These are phyloP conservation scores for Allantophomopsis lycopodina DNA, from an alignment of 2,329 filamentous ascomycete genomes.

Conservation along the genomic window DNA sequence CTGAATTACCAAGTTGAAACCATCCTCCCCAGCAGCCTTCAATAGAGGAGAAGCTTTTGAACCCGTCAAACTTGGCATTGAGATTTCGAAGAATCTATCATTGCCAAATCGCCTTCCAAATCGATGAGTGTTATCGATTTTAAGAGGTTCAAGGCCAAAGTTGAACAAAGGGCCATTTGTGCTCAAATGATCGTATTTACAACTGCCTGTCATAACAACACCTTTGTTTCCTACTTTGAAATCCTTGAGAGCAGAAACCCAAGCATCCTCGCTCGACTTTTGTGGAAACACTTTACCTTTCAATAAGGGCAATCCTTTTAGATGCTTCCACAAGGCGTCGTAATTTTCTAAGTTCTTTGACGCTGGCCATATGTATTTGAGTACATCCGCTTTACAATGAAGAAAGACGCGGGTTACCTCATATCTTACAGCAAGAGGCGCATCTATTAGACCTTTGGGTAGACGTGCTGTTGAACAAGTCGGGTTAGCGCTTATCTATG, in stretches of 20 bases:
- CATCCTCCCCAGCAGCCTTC: constrained; percentile 18
- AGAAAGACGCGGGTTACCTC: constrained; percentile 17
- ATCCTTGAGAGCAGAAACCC: constrained; percentile 17
- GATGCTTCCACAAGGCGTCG: constrained; percentile 23
- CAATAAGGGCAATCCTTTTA: constrained; percentile 27
- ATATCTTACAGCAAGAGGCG: constrained; percentile 11
- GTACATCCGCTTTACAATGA: constrained; percentile 6
- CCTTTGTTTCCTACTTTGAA: constrained; percentile 15
- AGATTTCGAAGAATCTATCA: constrained; percentile 43
- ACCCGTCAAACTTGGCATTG: constrained; percentile 29
- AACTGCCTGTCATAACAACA: constrained; percentile 26
- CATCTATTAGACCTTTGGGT: constrained; percentile 6
- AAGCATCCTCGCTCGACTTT: constrained; percentile 27
- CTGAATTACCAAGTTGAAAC: constrained; percentile 20
- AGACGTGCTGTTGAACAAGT: constrained; percentile 6
- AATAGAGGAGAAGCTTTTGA: constrained; percentile 12
- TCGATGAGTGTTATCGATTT: constrained; percentile 34
- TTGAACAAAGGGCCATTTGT: constrained; percentile 26
- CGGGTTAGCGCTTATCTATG: not conserved
- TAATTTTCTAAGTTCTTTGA: constrained; percentile 27
- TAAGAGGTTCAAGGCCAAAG: constrained; percentile 32
- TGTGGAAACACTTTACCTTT: constrained; percentile 31
- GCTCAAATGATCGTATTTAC: constrained; percentile 22
- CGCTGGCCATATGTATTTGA: not conserved
- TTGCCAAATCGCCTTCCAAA: constrained; percentile 39